These are phyloP conservation scores for Boeremia exigua DNA, from an alignment of 2,329 filamentous ascomycete genomes.

Conservation along the genomic window DNA sequence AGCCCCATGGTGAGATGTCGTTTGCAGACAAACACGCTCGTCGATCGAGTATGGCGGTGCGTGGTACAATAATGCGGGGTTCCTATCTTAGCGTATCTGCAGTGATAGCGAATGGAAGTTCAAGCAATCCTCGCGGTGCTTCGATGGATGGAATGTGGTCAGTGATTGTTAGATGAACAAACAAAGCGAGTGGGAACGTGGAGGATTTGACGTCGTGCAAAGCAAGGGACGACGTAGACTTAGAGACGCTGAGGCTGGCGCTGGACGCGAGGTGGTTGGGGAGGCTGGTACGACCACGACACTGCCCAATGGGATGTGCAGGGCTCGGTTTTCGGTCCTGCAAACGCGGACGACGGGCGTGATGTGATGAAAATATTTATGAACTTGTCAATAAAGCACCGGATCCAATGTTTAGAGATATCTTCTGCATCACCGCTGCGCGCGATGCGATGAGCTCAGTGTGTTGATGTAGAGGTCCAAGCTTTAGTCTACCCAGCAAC, in stretches of 20 bases:
- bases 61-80: conserved; percentile 18
- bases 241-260: conserved; percentile 37
- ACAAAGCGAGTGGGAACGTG: conserved; percentile 15
- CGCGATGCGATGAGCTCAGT: conserved; percentile 1
- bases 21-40: no score
- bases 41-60: neutral
- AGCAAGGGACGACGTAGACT: conserved; percentile 40
- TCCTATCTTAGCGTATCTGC: conserved; percentile 19
- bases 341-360: neutral
- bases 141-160: conserved; percentile 17
- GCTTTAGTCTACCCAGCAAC: neutral
- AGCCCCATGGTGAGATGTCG: conserved; percentile 33
- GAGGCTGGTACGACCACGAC: conserved; percentile 17
- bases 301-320: neutral
- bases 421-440: neutral
- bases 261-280: conserved; percentile 14
- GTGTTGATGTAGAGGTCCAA: neutral
- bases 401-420: neutral
- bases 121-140: conserved; percentile 14
- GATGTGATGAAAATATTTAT: conserved; percentile 1
- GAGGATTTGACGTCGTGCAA: conserved; percentile 19
- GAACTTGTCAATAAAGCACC: neutral
- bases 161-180: conserved; percentile 15
- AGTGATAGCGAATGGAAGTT: conserved; percentile 14
- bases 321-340: neutral